Percentiles rank a stretch among this genome's conserved stretches.
Evolutionary conservation across 2,329 filamentous ascomycete genomes (phyloP).

Genomic region (Fonsecaea pugnacius): DNA sequence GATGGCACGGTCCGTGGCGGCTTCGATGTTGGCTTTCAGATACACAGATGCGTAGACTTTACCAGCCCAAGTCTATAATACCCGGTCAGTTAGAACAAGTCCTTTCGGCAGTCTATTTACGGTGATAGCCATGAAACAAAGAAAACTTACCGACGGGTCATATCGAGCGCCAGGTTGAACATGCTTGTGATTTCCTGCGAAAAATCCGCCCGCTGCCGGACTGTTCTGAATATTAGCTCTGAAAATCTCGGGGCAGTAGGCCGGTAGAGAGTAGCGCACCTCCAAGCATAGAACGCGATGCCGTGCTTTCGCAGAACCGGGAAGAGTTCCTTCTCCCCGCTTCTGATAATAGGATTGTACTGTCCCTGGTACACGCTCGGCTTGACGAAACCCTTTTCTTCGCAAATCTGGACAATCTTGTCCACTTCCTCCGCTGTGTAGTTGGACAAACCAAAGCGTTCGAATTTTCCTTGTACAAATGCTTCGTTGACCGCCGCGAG

Average conservation of each 20-base stretch:
- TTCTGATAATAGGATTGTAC: conserved; percentile 48
- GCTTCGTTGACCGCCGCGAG: conserved; percentile 48
- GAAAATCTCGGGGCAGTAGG: not conserved
- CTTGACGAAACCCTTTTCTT: conserved; percentile 46
- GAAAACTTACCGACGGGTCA: conserved; percentile 1
- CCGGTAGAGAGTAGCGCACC: conserved; percentile 15
- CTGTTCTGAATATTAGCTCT: conserved; percentile 18
- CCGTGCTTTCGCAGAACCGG: conserved; percentile 50
- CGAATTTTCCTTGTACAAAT: conserved; percentile 47
- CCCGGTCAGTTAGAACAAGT: not conserved
- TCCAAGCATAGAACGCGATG: conserved; percentile 50
- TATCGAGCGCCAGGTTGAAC: not conserved
- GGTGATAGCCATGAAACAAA: not conserved
- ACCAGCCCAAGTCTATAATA: not conserved
- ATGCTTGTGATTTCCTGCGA: conserved; percentile 35
- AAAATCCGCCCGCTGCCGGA: conserved; percentile 37
- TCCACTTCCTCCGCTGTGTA: conserved; percentile 50
- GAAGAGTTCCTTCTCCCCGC: conserved; percentile 49
- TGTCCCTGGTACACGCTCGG: conserved; percentile 55
- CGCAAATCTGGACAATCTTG: conserved; percentile 48
- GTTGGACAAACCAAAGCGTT: conserved; percentile 53
- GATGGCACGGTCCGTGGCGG: not conserved
- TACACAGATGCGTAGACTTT: not conserved
- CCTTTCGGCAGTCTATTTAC: not conserved
- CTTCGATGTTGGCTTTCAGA: not conserved